phyloP scores from a whole-genome alignment of 2,329 filamentous ascomycete genomes.

The Fusarium continuum region DNA sequence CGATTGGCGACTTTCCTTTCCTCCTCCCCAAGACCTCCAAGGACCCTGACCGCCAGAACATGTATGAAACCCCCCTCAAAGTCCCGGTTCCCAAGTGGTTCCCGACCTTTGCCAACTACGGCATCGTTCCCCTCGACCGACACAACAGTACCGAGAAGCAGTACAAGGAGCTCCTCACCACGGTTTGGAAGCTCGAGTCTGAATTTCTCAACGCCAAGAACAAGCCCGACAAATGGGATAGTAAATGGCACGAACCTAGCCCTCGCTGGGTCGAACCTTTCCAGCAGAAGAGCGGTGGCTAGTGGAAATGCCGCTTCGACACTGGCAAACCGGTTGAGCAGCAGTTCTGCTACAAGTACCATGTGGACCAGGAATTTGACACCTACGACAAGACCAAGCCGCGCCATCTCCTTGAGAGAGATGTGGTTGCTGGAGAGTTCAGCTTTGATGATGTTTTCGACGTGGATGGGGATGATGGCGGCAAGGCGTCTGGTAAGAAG shows the following conservation, averaged over 20 bases:
- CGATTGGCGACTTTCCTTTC: background rate
- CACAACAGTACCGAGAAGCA: slow-evolving; percentile 1
- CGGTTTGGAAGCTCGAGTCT: slow-evolving; percentile 27
- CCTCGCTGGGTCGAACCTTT: slow-evolving; percentile 26
- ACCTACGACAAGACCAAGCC: background rate
- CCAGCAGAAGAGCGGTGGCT: slow-evolving; percentile 37
- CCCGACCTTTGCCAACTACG: slow-evolving; percentile 12
- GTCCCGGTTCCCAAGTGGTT: slow-evolving; percentile 35
- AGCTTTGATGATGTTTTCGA: slow-evolving; percentile 21
- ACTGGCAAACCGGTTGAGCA: slow-evolving; percentile 24
- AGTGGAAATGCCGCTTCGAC: slow-evolving; percentile 43
- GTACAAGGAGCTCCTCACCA: slow-evolving; percentile 32
- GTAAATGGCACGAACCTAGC: slow-evolving; percentile 35
- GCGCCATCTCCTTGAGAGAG: background rate
- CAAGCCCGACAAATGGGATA: slow-evolving; percentile 23
- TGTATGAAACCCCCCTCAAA: background rate
- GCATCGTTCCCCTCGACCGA: slow-evolving; percentile 21
- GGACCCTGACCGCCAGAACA: background rate
- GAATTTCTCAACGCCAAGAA: slow-evolving; percentile 2
- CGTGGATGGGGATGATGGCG: background rate
- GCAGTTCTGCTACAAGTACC: slow-evolving; percentile 30
- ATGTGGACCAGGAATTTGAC: background rate
- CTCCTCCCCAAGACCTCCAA: background rate
- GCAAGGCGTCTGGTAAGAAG: background rate
- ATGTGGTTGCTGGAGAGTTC: background rate